Percentiles rank a stretch among this genome's conserved stretches.
phyloP scores from a whole-genome alignment of 495 filamentous ascomycete species.

The Aspergillus kassunensis region DNA sequence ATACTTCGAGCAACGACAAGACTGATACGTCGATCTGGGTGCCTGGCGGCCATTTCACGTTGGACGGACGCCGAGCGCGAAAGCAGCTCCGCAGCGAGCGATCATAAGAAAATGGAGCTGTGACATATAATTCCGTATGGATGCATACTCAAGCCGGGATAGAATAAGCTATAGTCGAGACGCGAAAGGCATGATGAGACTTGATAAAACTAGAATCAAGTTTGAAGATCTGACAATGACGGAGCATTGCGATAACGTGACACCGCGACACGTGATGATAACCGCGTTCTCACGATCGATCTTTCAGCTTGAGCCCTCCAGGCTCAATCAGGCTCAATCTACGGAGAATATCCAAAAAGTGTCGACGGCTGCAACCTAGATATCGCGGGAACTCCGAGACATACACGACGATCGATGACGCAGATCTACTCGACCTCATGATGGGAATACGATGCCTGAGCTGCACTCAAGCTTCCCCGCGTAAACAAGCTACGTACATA shows the following conservation, averaged over 20 bases:
- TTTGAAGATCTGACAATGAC: not conserved
- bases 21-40: slow-evolving; percentile 42
- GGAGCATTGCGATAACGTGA: not conserved
- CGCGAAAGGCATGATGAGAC: not conserved
- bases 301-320: not conserved
- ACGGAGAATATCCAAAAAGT: not conserved
- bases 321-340: too few species aligned
- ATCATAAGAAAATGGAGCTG: not conserved
- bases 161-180: slow-evolving; percentile 4
- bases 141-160: slow-evolving; percentile 13
- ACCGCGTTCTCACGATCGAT: not conserved
- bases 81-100: slow-evolving; percentile 15
- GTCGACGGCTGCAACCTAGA: not conserved
- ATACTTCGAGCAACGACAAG: slow-evolving; percentile 52
- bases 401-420: not conserved
- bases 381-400: not conserved
- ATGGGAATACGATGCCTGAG: not conserved
- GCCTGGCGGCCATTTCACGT: slow-evolving; percentile 23
- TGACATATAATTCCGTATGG: slow-evolving; percentile 1
- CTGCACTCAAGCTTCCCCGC: not conserved
- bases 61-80: slow-evolving; percentile 6
- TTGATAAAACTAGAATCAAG: not conserved
- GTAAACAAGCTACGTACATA: too few species aligned
- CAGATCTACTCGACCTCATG: not conserved
- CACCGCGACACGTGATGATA: not conserved